Conservation (phyloP, 1,284 basidiomycete genomes). For the Macrocystidia cucumis region DNA sequence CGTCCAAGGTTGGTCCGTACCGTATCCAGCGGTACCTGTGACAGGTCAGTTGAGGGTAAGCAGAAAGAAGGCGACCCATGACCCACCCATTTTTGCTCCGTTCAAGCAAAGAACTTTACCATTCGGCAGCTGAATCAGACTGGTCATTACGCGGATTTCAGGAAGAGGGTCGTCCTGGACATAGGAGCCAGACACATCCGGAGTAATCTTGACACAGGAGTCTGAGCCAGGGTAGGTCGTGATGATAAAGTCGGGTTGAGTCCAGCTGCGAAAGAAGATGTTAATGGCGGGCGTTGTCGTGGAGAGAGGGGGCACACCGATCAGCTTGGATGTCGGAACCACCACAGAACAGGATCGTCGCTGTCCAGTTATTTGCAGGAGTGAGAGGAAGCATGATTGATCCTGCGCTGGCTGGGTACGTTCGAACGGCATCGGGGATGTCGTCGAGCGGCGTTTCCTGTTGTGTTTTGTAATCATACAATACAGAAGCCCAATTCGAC, state of each 20-base stretch:
- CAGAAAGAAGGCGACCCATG: not conserved
- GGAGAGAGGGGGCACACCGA: slow-evolving; percentile 35
- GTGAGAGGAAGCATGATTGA: slow-evolving; percentile 77
- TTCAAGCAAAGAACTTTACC: slow-evolving; percentile 60
- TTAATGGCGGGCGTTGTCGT: too few relatives aligned
- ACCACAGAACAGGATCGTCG: slow-evolving; percentile 78
- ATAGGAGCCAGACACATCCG: slow-evolving; percentile 37
- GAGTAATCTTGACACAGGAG: slow-evolving; percentile 45
- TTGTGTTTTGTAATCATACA: slow-evolving; percentile 58
- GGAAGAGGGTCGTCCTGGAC: slow-evolving; percentile 55
- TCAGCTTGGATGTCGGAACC: slow-evolving; percentile 55
- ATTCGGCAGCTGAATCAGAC: slow-evolving; percentile 59
- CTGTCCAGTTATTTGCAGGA: slow-evolving; percentile 75
- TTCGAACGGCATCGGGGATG: slow-evolving; percentile 51
- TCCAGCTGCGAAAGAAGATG: too few relatives aligned
- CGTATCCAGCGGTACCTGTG: slow-evolving; percentile 33
- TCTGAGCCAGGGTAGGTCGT: slow-evolving; percentile 29
- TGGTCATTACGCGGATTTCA: slow-evolving; percentile 67
- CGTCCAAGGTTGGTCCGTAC: slow-evolving; percentile 28
- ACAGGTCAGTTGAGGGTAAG: slow-evolving; percentile 7
- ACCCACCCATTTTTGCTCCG: slow-evolving; percentile 37
- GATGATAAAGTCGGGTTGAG: slow-evolving; percentile 22
- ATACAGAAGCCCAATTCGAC: slow-evolving; percentile 49
- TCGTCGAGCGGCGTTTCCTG: slow-evolving; percentile 46
- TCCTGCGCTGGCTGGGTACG: slow-evolving; percentile 61